Evolutionary conservation across 1,284 basidiomycete species (phyloP), one percentile per base, ranked within the genome.

Genomic region (Volvariella volvacea): DNA sequence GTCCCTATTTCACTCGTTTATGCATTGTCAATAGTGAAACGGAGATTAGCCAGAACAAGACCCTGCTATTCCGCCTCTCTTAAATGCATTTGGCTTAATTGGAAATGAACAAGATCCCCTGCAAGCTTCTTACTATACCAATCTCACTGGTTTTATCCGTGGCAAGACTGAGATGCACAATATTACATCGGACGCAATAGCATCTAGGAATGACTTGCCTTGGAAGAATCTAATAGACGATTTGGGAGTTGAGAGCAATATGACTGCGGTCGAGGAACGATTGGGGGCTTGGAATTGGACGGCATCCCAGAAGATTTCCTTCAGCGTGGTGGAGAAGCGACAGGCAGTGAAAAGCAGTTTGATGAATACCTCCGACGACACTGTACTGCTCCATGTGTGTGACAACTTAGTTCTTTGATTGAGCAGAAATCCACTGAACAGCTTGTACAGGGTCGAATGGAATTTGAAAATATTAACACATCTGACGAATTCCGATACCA

Each of bases 61-160:
- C 52, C 53, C 65, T 2, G 61, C 70, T 7, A 57, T 78, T 10
- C 52, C 62, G 40, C 66, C 73, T 9, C 58, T 89, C 32, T 63
- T 82, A 19, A 63, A 74, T 17, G 61, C 63, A 10, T 73, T 85
- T 47, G 52, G 78, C 39, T 59, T 73, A 0, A 62, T 70, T 44
- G 74, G 74, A 4, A 60, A 57, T 14, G 55, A 59, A 40, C 58
- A 81, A 3, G 71, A 79, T 52, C 70, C 76, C 1, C 46, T 54
- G 10, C 46, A 54, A 20, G 65, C 66, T 8, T 83, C 85, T 1
- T 90, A 88, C 58, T 86, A 83, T 55, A 63, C 69, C 3, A 90
- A 90, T 55, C 69, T 84, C 40, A 88, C 87, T 12, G 88, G 85
- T 12, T 88, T 85, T 56, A 72, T 86, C 50, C 79, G 80, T 47